Evolutionary conservation across 208 protist genomes (phyloP), one percentile per base, ranked within the genome.

Genomic region (Leishmania martiniquensis): DNA sequence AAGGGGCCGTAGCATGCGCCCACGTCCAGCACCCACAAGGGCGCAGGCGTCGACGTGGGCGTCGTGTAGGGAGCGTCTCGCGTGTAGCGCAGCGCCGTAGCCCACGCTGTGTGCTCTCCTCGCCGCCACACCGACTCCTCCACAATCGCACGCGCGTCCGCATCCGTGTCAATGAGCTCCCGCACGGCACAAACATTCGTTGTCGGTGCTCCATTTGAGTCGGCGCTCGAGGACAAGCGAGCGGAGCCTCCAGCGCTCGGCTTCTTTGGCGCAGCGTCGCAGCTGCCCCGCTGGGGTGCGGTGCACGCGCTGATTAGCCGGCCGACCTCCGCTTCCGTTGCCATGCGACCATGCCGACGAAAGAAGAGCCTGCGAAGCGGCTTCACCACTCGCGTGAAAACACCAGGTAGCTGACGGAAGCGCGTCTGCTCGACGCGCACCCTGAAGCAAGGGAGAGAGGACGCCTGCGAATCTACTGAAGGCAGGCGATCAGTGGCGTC

Each of bases 1-100:
- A 97, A 96, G 7, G 94, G 92, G 25, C 90, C 91, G 76, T 97
- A 97, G 85, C 94, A 97, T 22, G 86, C 89, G 9, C 94, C 94
- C 12, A 97, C 86, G 63, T 97, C 94, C 39, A 97, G 74, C 34
- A 91, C 85, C 25, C 68, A 77, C 44, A 97, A 75, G 52, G 88
- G 79, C 17, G 87, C 74, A 9, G 75, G 47, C 15, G 20, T 32
- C 22, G 74, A 34, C 59, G 52, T 65, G 42, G 44, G 13, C 10
- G 62, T 29, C 12, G 29, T 7, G 52, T 45, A 34, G 54, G 2
- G 10, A 5, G 34, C n/a, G 17, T 55, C 57, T n/a, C 52, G 51
- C 12, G 67, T 71, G 73, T 76, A 76, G 32, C 70, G 60, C 66
- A 74, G 73, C 20, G 72, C 71, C 22, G 79, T 62, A 20, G 72